A percentile compares a stretch with the other conserved stretches of the same genome.
These are phyloP conservation scores for Conidiobolus incongruus DNA, from an alignment of 371 early-diverging fungal species.

Conservation along the genomic window DNA sequence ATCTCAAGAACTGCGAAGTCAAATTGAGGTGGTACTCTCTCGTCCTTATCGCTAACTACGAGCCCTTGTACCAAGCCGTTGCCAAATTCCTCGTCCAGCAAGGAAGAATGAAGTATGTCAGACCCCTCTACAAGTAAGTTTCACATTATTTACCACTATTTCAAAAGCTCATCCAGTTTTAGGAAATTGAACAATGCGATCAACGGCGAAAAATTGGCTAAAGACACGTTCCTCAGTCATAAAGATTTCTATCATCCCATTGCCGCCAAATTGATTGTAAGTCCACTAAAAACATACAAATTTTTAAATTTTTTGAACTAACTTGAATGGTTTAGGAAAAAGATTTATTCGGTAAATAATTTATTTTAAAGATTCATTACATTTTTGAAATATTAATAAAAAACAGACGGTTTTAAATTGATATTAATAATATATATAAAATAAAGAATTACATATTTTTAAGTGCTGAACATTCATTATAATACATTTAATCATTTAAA, in stretches of 20 bases:
- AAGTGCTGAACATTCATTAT: no score
- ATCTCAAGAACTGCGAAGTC: slow-evolving; percentile 61
- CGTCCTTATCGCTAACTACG: slow-evolving; percentile 52
- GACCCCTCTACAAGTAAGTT: slow-evolving; percentile 44
- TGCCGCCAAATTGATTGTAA: slow-evolving; percentile 53
- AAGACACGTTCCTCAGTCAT: slow-evolving; percentile 50
- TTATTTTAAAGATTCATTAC: not conserved
- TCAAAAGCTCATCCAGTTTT: slow-evolving; percentile 6
- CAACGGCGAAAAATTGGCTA: slow-evolving; percentile 52
- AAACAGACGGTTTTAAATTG: no score
- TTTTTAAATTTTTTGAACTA: not conserved
- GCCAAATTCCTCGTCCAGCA: slow-evolving; percentile 58
- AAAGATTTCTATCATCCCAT: slow-evolving; percentile 88
- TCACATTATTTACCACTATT: slow-evolving; percentile 1
- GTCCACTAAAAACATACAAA: not conserved
- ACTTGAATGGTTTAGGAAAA: not conserved
- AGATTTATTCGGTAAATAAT: not conserved
- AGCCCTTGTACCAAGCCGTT: slow-evolving; percentile 47
- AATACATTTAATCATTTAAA: no score
- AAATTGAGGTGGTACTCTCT: slow-evolving; percentile 69
- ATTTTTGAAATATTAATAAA: no score
- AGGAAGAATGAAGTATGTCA: slow-evolving; percentile 90
- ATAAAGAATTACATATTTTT: no score
- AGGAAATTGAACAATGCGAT: slow-evolving; percentile 27
- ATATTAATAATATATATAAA: no score